Conservation (phyloP, 202 grass and related monocot species). For the Saccharum hybrid region DNA sequence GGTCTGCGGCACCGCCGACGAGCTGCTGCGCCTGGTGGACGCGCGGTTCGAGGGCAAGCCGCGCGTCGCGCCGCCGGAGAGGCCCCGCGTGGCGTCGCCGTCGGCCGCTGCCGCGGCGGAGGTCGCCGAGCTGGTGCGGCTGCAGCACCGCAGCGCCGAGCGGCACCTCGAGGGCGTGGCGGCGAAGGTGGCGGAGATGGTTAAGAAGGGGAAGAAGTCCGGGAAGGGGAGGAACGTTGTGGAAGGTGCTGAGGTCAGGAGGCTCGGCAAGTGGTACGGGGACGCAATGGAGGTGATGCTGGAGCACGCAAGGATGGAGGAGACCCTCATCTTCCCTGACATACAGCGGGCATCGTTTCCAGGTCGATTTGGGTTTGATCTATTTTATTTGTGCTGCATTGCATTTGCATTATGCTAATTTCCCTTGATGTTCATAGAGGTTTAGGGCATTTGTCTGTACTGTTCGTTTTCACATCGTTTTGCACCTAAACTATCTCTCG, state of each 20-base stretch:
- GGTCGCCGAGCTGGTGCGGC: constrained; percentile 62
- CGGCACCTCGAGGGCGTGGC: constrained; percentile 79
- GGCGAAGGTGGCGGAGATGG: constrained; percentile 63
- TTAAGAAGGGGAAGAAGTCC: constrained; percentile 62
- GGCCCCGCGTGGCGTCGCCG: constrained; percentile 40
- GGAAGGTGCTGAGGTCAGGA: constrained; percentile 64
- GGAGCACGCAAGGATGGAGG: constrained; percentile 99
- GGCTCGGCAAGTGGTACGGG: constrained; percentile 73
- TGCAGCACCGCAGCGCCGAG: constrained; percentile 89
- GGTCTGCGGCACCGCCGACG: constrained; percentile 58
- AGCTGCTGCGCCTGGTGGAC: constrained; percentile 77
- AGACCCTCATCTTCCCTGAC: constrained; percentile 79
- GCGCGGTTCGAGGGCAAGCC: constrained; percentile 69
- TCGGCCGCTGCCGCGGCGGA: constrained; percentile 51
- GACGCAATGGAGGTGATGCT: constrained; percentile 89
- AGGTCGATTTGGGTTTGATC: constrained; percentile 55
- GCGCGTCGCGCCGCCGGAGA: constrained; percentile 50
- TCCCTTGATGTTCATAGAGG: constrained; percentile 1
- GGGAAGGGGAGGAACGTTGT: constrained; percentile 49
- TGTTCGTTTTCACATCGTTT: too few species aligned
- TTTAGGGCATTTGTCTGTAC: neutral
- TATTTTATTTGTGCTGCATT: neutral
- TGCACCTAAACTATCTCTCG: too few species aligned
- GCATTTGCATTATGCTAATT: constrained; percentile 11
- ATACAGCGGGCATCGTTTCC: constrained; percentile 69